Conservation (phyloP, 2,329 filamentous ascomycete genomes). For the Leptodontidium sp. region DNA sequence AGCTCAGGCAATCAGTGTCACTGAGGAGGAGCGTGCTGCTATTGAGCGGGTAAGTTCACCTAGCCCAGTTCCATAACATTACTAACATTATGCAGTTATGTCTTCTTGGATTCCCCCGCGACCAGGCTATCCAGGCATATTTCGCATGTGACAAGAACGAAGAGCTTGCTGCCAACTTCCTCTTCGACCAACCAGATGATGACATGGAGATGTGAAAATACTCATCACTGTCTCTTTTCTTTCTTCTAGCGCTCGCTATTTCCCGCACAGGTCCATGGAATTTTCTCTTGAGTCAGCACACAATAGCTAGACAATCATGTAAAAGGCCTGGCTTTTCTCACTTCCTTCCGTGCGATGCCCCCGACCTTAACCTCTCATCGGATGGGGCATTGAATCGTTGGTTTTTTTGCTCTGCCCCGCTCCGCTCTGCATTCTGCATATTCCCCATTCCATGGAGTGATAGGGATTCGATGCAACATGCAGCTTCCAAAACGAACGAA, state of each 20-base stretch:
- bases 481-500: not conserved
- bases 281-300: constrained; percentile 16
- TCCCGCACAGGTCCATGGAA: constrained; percentile 5
- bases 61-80: not conserved
- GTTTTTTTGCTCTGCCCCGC: constrained; percentile 1
- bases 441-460: not conserved
- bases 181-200: constrained; percentile 95
- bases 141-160: constrained; percentile 99
- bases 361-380: not conserved
- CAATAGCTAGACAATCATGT: constrained; percentile 16
- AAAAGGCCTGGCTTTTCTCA: constrained; percentile 11
- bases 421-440: constrained; percentile 16
- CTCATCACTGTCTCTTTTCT: constrained; percentile 26
- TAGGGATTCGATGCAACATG: not conserved
- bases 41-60: constrained; percentile 83
- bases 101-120: constrained; percentile 89
- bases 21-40: constrained; percentile 94
- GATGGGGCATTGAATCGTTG: constrained; percentile 5
- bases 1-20: constrained; percentile 88
- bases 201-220: constrained; percentile 50
- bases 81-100: constrained; percentile 69
- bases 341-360: not conserved
- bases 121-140: constrained; percentile 96
- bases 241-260: constrained; percentile 25
- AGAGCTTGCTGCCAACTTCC: constrained; percentile 95